Percentiles rank a stretch among this genome's conserved stretches.
Evolutionary conservation across 2,329 filamentous ascomycete genomes (phyloP).

Genomic region (Laburnicola sp.): DNA sequence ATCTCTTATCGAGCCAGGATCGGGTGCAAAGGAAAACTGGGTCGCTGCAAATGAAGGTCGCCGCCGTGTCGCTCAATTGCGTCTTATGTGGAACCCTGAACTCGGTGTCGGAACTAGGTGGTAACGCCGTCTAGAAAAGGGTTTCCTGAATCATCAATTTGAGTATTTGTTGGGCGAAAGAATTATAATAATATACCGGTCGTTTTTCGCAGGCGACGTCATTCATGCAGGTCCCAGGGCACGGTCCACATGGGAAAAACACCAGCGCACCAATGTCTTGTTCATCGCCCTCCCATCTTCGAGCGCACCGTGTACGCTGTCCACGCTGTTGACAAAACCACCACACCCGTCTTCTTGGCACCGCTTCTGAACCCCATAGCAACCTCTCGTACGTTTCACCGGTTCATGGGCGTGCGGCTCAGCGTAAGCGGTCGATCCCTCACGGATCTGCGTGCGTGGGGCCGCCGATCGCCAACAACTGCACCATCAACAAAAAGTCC

Average conservation of each 20-base stretch:
- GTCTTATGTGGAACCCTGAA: slow-evolving; percentile 16
- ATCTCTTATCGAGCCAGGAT: slow-evolving; percentile 23
- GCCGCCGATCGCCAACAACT: slow-evolving; percentile 5
- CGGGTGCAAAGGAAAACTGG: slow-evolving; percentile 22
- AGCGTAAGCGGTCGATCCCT: slow-evolving; percentile 7
- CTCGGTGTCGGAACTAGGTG: slow-evolving; percentile 19
- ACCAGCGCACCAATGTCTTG: not conserved
- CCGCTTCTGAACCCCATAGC: slow-evolving; percentile 6
- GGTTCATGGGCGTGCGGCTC: slow-evolving; percentile 13
- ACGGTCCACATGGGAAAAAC: not conserved
- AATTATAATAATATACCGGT: not conserved
- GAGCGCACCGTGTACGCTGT: not conserved
- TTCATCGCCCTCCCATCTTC: not conserved
- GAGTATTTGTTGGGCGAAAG: slow-evolving; percentile 3
- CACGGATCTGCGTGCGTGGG: slow-evolving; percentile 6
- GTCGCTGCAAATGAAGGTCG: slow-evolving; percentile 17
- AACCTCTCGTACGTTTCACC: slow-evolving; percentile 13
- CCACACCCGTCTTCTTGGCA: not conserved
- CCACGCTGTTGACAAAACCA: no score
- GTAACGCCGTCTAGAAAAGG: slow-evolving; percentile 5
- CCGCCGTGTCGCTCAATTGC: slow-evolving; percentile 13
- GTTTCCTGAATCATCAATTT: slow-evolving; percentile 2
- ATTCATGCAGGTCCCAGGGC: slow-evolving; percentile 11
- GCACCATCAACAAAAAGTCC: not conserved
- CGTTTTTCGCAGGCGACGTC: slow-evolving; percentile 5